Conservation (phyloP, 345 rosid species). For the Murraya koenigii region DNA sequence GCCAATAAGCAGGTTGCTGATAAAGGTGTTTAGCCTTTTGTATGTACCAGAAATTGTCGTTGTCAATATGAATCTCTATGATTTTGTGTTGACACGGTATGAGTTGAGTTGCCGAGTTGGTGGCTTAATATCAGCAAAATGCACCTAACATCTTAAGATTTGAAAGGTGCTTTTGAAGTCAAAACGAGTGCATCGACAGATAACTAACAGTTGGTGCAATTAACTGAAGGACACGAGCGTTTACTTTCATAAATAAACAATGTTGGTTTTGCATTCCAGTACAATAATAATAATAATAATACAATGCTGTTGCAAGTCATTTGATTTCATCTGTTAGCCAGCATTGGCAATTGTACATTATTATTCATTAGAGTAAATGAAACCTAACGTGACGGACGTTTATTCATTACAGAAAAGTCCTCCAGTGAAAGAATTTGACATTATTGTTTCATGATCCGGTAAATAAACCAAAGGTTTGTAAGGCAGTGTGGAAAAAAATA, state of each 20-base stretch:
- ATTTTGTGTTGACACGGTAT: not conserved
- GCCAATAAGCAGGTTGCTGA: not conserved
- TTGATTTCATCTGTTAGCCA: not conserved
- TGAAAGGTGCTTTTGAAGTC: not conserved
- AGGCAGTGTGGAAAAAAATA: not conserved
- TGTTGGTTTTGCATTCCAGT: not conserved
- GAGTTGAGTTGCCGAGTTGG: not conserved
- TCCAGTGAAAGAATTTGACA: not conserved
- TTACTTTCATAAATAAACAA: not conserved
- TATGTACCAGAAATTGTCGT: too few species aligned
- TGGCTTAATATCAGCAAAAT: not conserved
- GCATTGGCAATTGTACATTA: not conserved
- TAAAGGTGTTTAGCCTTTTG: not conserved
- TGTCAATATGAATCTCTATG: not conserved
- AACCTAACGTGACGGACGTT: not conserved
- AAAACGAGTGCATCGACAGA: not conserved
- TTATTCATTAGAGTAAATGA: not conserved
- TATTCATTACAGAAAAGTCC: too few species aligned
- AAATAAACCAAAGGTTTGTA: not conserved
- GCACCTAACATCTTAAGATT: not conserved
- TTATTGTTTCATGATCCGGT: not conserved
- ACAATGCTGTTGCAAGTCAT: not conserved
- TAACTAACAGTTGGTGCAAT: not conserved
- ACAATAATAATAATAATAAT: too few species aligned
- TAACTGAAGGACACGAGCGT: not conserved